A percentile compares a stretch with the other conserved stretches of the same genome.
Evolutionary conservation across 805 yeast species (phyloP).

Genomic region (Blastobotrys peoriensis): DNA sequence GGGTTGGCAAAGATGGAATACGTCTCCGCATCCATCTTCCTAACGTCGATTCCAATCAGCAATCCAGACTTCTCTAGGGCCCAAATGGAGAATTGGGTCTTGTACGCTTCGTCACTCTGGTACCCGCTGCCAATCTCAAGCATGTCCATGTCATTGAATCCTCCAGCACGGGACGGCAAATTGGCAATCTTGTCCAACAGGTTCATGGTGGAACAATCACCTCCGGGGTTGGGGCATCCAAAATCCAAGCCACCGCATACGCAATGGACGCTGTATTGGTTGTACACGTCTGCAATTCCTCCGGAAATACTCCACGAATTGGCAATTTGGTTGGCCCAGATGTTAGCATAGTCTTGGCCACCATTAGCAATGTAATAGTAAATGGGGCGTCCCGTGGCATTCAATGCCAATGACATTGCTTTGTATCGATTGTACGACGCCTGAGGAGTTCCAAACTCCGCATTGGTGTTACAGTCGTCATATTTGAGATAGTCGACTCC

Average conservation of each 20-base stretch:
- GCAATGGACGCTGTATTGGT: slow-evolving; percentile 18
- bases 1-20: no score
- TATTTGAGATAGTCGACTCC: slow-evolving; percentile 26
- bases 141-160: no score
- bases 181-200: slow-evolving; percentile 28
- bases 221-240: slow-evolving; percentile 23
- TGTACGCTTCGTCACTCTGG: no score
- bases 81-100: no score
- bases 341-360: slow-evolving; percentile 26
- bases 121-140: no score
- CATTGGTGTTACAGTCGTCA: slow-evolving; percentile 25
- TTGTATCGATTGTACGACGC: slow-evolving; percentile 21
- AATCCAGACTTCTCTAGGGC: no score
- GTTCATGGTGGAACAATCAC: slow-evolving; percentile 23
- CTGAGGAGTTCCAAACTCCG: slow-evolving; percentile 22
- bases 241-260: slow-evolving; percentile 23
- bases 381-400: slow-evolving; percentile 25
- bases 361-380: slow-evolving; percentile 25
- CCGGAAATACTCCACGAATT: slow-evolving; percentile 27
- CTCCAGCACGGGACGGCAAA: no score
- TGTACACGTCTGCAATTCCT: slow-evolving; percentile 13
- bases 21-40: no score
- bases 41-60: no score
- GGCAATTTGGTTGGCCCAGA: slow-evolving; percentile 24
- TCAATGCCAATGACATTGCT: slow-evolving; percentile 24